Percentiles rank a stretch among this genome's conserved stretches.
Evolutionary conservation across 495 filamentous ascomycete species (phyloP).

Genomic region (Penicillium paradoxum): DNA sequence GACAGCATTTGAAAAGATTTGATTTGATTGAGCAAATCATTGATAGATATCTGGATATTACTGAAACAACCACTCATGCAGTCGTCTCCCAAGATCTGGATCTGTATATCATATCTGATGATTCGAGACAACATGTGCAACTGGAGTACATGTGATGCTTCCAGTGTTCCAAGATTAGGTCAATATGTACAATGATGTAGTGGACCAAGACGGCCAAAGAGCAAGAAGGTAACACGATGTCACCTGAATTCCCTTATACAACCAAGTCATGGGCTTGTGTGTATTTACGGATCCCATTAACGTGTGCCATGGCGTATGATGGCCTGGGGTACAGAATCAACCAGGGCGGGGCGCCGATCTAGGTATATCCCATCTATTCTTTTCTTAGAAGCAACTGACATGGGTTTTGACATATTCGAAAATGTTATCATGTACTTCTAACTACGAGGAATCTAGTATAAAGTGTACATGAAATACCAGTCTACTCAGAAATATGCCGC

Average conservation of each 20-base stretch:
- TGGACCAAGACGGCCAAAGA: not conserved
- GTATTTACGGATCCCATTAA: not conserved
- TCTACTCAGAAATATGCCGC: too few relatives aligned
- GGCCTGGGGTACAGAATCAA: not conserved
- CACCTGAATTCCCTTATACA: not conserved
- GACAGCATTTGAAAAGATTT: not conserved
- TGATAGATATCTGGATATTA: too few relatives aligned
- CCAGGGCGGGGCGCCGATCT: not conserved
- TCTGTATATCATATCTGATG: too few relatives aligned
- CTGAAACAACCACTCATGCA: too few relatives aligned
- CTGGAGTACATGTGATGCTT: not conserved
- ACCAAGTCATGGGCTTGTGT: not conserved
- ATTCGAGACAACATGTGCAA: not conserved
- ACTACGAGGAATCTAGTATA: too few relatives aligned
- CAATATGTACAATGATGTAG: too few relatives aligned
- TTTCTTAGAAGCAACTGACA: too few relatives aligned
- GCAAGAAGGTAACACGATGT: not conserved
- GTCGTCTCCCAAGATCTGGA: too few relatives aligned
- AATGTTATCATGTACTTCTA: too few relatives aligned
- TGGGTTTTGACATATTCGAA: too few relatives aligned
- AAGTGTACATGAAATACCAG: too few relatives aligned
- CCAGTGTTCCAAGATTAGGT: not conserved
- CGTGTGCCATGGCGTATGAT: not conserved
- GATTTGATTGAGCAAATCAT: not conserved
- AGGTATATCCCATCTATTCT: too few relatives aligned